phyloP scores from a whole-genome alignment of 2,329 filamentous ascomycete genomes.

The Ophiocordyceps sinensis region DNA sequence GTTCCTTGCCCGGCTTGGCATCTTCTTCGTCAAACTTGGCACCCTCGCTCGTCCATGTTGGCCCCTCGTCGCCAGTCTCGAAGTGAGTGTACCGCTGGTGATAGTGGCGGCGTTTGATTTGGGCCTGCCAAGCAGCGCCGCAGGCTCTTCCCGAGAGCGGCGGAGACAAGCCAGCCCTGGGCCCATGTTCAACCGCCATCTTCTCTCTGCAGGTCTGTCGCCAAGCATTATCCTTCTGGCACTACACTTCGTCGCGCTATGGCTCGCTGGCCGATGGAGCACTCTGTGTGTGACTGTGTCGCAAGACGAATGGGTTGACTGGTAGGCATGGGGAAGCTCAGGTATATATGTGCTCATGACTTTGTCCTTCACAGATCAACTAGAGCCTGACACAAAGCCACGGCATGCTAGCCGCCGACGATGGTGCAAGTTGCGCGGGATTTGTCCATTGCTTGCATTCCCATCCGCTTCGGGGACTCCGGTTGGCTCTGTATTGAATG shows the following conservation, averaged over 20 bases:
- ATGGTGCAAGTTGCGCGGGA: too few species aligned
- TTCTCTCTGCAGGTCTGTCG: constrained; percentile 14
- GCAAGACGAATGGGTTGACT: constrained; percentile 15
- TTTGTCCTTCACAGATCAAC: too few species aligned
- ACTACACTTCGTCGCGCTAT: constrained; percentile 19
- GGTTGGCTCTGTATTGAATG: too few species aligned
- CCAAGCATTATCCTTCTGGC: constrained; percentile 16
- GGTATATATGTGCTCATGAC: not conserved
- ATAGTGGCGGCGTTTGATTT: constrained; percentile 54
- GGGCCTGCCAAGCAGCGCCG: constrained; percentile 18
- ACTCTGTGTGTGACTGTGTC: constrained; percentile 15
- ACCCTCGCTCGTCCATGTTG: constrained; percentile 54
- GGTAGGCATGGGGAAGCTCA: constrained; percentile 7
- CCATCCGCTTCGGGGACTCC: too few species aligned
- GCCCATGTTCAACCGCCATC: constrained; percentile 5
- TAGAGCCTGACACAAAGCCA: too few species aligned
- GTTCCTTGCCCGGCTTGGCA: constrained; percentile 31
- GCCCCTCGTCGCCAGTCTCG: constrained; percentile 52
- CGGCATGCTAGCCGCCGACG: too few species aligned
- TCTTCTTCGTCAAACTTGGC: constrained; percentile 57
- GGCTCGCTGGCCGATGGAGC: constrained; percentile 19
- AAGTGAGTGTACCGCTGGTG: constrained; percentile 53
- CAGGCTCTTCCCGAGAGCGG: constrained; percentile 3
- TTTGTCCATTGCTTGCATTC: too few species aligned
- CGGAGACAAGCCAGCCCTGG: constrained; percentile 4